Conservation (phyloP, 148 eudicot species). For the Polygonum aviculare region DNA sequence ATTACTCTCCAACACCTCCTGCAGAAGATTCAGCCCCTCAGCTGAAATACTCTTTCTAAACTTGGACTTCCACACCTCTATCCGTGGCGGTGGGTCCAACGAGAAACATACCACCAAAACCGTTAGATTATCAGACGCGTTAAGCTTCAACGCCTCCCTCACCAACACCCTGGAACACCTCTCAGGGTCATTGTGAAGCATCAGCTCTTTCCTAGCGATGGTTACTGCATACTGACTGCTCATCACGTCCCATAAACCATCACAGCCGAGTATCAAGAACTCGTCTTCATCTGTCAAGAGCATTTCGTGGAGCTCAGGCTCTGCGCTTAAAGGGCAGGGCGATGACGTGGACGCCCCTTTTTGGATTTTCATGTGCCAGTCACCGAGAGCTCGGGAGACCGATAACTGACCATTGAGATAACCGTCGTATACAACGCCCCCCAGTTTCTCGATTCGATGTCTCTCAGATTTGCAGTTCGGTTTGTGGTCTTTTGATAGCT, state of each 20-base stretch:
- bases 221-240: conserved; percentile 56
- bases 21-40: conserved; percentile 48
- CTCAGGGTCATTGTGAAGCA: conserved; percentile 52
- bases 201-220: conserved; percentile 41
- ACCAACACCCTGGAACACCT: conserved; percentile 38
- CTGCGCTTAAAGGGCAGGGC: conserved; percentile 38
- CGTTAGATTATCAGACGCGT: conserved; percentile 48
- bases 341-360: conserved; percentile 24
- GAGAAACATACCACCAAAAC: conserved; percentile 55
- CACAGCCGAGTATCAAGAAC: conserved; percentile 50
- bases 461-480: conserved; percentile 50
- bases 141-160: conserved; percentile 37
- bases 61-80: conserved; percentile 28
- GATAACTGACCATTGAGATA: conserved; percentile 56
- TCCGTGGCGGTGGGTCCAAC: conserved; percentile 35
- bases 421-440: conserved; percentile 50
- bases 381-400: conserved; percentile 54
- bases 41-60: conserved; percentile 48
- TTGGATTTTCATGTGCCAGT: conserved; percentile 59
- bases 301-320: conserved; percentile 43
- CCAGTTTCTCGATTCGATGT: conserved; percentile 44
- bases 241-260: conserved; percentile 61
- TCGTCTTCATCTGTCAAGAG: conserved; percentile 45
- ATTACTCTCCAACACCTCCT: conserved; percentile 31
- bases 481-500: conserved; percentile 59